phyloP scores from a whole-genome alignment of 1,284 basidiomycete genomes.

The Apiotrichum sp. region DNA sequence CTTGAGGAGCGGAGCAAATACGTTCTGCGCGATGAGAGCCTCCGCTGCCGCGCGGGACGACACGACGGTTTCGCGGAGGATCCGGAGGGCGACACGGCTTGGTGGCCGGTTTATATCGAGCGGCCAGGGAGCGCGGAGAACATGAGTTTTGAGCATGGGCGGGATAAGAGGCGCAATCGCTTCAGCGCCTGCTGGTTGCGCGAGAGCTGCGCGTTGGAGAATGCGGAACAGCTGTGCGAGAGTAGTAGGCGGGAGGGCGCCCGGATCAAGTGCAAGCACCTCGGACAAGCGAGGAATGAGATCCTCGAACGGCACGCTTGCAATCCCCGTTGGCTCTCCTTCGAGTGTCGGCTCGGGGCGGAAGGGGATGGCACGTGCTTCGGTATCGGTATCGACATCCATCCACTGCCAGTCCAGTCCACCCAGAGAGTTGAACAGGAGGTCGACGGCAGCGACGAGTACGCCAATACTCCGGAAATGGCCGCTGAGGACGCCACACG shows the following conservation, averaged over 20 bases:
- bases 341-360: constrained; percentile 5
- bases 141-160: constrained; percentile 49
- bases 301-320: constrained; percentile 34
- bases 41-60: constrained; percentile 64
- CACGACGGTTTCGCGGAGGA: constrained; percentile 58
- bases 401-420: constrained; percentile 22
- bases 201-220: constrained; percentile 57
- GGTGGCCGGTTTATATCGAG: constrained; percentile 48
- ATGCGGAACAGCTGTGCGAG: constrained; percentile 57
- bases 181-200: constrained; percentile 56
- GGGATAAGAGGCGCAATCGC: constrained; percentile 55
- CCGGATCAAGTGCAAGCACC: constrained; percentile 22
- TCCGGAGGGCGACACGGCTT: constrained; percentile 51
- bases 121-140: constrained; percentile 32
- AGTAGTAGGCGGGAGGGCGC: constrained; percentile 24
- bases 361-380: constrained; percentile 1
- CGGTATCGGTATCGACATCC: constrained; percentile 4
- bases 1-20: constrained; percentile 62
- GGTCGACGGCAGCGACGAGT: constrained; percentile 29
- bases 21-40: constrained; percentile 51
- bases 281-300: constrained; percentile 28
- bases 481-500: constrained; percentile 4
- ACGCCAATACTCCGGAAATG: constrained; percentile 21
- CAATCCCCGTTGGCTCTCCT: constrained; percentile 16
- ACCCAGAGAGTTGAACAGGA: constrained; percentile 28